Conservation (phyloP, 495 filamentous ascomycete species). For the Daldinia vernicosa region DNA sequence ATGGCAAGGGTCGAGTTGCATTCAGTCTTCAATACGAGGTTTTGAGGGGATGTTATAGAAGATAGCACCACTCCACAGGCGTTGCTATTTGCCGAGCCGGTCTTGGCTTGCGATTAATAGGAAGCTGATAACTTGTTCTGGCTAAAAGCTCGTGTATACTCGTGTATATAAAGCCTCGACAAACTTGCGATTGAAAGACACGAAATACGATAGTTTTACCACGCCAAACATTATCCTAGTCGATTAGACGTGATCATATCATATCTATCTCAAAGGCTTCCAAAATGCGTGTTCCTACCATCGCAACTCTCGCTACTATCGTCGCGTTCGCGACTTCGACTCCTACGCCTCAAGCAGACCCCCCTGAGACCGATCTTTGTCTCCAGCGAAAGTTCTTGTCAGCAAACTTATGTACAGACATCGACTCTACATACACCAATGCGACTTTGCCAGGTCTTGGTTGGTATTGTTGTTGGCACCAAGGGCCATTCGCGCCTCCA, state of each 20-base stretch:
- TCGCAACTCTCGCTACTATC: conserved; percentile 23
- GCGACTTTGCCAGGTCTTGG: conserved; percentile 26
- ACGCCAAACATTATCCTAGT: neutral
- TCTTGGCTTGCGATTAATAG: conserved; percentile 21
- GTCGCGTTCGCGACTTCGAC: conserved; percentile 15
- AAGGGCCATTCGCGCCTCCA: conserved; percentile 33
- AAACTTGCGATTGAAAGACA: neutral
- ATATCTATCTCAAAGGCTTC: neutral
- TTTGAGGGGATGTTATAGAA: conserved; percentile 18
- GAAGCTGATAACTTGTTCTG: conserved; percentile 4
- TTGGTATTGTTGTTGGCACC: conserved; percentile 41
- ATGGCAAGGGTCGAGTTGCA: conserved; percentile 25
- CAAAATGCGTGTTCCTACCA: conserved; percentile 30
- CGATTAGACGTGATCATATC: neutral
- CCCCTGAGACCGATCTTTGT: conserved; percentile 29
- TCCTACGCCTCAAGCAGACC: conserved; percentile 16
- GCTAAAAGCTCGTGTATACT: neutral
- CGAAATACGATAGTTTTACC: neutral
- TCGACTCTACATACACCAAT: conserved; percentile 35
- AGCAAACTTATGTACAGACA: conserved; percentile 14
- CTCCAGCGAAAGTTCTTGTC: conserved; percentile 30
- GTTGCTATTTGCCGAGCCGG: conserved; percentile 23
- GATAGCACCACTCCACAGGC: conserved; percentile 28
- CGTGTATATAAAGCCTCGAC: conserved; percentile 22
- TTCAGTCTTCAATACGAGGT: conserved; percentile 32